phyloP scores from a whole-genome alignment of 2,329 filamentous ascomycete species.

The Triangularia setosa region DNA sequence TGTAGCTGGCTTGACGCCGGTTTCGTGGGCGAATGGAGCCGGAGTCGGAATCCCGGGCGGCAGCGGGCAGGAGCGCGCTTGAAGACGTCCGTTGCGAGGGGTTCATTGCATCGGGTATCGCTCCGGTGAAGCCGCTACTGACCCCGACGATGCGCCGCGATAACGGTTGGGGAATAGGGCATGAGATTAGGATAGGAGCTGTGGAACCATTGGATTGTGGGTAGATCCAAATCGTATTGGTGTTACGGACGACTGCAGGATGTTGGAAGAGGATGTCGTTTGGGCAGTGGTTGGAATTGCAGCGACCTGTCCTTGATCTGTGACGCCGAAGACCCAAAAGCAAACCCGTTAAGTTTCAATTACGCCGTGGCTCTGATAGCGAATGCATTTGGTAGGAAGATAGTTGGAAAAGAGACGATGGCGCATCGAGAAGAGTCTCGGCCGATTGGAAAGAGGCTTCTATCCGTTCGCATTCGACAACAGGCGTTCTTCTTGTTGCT shows the following conservation, averaged over 20 bases:
- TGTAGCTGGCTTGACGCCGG: constrained; percentile 40
- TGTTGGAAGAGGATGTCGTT: background rate
- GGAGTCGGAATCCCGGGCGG: constrained; percentile 40
- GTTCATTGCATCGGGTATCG: constrained; percentile 26
- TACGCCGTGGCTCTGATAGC: background rate
- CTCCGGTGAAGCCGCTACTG: constrained; percentile 26
- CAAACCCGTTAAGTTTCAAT: background rate
- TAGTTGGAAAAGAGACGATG: background rate
- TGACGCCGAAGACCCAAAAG: background rate
- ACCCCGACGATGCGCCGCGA: constrained; percentile 29
- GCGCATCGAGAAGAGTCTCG: background rate
- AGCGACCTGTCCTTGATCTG: background rate
- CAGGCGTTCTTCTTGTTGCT: background rate
- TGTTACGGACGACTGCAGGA: background rate
- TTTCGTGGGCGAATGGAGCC: constrained; percentile 47
- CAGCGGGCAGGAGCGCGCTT: constrained; percentile 38
- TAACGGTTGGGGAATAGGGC: constrained; percentile 8
- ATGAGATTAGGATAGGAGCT: constrained; percentile 12
- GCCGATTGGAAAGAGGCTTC: background rate
- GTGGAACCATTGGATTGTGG: background rate
- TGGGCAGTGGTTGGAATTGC: background rate
- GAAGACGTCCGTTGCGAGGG: constrained; percentile 39
- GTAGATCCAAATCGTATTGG: background rate
- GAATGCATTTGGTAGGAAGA: background rate
- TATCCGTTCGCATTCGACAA: background rate